These are phyloP conservation scores for Pichia nanzhaoensis DNA, from an alignment of 805 yeast species.

Conservation along the genomic window DNA sequence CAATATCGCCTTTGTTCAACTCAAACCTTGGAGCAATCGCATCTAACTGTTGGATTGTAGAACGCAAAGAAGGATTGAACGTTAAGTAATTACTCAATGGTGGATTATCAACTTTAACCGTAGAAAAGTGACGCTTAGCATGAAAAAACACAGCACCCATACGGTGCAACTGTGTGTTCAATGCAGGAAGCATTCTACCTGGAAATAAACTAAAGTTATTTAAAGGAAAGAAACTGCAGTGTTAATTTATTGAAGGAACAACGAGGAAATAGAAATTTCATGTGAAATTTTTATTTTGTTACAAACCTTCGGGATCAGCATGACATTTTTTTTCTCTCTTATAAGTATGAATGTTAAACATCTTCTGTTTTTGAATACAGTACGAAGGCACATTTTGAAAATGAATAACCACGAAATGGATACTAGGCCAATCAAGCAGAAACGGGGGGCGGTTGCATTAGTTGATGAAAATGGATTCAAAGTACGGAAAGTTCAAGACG, in stretches of 20 bases:
- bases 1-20: slow-evolving; percentile 48
- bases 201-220: neutral
- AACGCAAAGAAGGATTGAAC: slow-evolving; percentile 25
- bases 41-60: slow-evolving; percentile 44
- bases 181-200: slow-evolving; percentile 4
- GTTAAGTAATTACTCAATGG: slow-evolving; percentile 20
- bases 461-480: slow-evolving; percentile 44
- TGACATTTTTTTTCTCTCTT: too few relatives aligned
- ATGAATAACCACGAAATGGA: neutral
- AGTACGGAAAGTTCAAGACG: slow-evolving; percentile 37
- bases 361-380: too few relatives aligned
- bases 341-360: too few relatives aligned
- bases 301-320: too few relatives aligned
- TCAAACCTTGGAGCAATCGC: slow-evolving; percentile 62
- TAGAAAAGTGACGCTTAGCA: slow-evolving; percentile 19
- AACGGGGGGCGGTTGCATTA: slow-evolving; percentile 9
- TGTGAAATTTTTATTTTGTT: too few relatives aligned
- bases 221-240: neutral
- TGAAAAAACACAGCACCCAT: slow-evolving; percentile 15
- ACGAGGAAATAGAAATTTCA: too few relatives aligned
- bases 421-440: neutral
- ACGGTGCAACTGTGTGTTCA: slow-evolving; percentile 9
- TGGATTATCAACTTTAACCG: slow-evolving; percentile 24
- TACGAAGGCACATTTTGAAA: too few relatives aligned
- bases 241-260: too few relatives aligned